Base-by-base conservation (phyloP, 495 filamentous ascomycete species). In the Penicillium maclennaniae region DNA sequence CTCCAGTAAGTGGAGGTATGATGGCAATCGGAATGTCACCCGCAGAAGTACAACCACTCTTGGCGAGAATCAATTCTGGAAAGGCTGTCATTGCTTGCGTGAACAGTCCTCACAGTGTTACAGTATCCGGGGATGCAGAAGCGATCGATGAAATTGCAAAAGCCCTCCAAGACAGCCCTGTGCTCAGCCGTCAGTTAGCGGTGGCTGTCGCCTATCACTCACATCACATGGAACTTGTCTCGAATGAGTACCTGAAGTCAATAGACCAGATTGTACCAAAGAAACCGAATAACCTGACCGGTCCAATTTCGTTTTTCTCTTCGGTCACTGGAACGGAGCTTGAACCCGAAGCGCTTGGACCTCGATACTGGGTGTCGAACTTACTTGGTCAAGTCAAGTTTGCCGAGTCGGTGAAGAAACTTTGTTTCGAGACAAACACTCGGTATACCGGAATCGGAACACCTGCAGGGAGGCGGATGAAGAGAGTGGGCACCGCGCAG, bases 171-270 rank as follows among this genome's bases (percentile, higher is more conserved):
- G 27, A 37, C 12, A 43, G 49, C 7, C 21, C 21, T 5, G 37
- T 51, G 1, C 57, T 61, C 21, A 31, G 19, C 4, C 54, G 58
- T 4, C 39, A 15, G 2, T 44, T 61, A 0, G 65, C 70, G 15
- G 81, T 87, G n/a, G 73, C 80, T 26, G 68, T 76, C 20, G 84
- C 83, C 1, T 88, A 84, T 54, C 85, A 88, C 57, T 86, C 83
- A 2, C 75, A 77, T 45, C 81, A 87, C 53, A 87, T 87, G 78
- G n/a, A 50, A 4, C 44, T 44, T 3, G 47, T 73, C 23, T 57
- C 58, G 0, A 49, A 58, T 12, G 31, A 55, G 0, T 74, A 72
- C 49, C 27, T 59, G 1, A 45, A 57, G 16, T 36, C 60, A 1
- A 58, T 70, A 14, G 17, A 45, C 1, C 40, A 26, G 51, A 71